Evolutionary conservation across 1,139 yeast genomes (phyloP), one percentile per base, ranked within the genome.

Genomic region (Taphrina pruni): DNA sequence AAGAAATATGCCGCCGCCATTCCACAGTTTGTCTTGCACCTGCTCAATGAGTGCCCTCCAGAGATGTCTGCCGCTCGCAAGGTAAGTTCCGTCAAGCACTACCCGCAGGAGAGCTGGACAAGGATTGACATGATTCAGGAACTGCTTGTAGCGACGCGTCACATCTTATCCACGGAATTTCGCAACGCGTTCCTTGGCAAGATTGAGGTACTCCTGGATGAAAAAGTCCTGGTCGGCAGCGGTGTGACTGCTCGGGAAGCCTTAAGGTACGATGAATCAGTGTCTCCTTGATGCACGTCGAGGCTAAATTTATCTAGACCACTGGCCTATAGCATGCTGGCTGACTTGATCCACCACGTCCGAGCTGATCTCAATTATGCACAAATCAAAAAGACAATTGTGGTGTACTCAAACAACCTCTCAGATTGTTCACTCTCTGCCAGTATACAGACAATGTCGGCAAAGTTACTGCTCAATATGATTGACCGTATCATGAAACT

Each of bases 371-470:
- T 95, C 70, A 87, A 90, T 0, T 86, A 95, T 0, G 86, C 86
- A 51, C 97, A 92, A 76, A 89, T 94, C 11, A 88, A 96, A 88
- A 88, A 89, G 70, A 90, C 97, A 0, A 96, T 95, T 3, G 84
- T 83, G 60, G 89, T 91, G 69, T 95, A 91, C 76, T 89, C 97
- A 75, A 86, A 84, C 52, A 87, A 91, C 74, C 81, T 95, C 73
- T 89, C 89, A 74, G 98, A 94, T 76, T 88, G 87, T 73, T 82
- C 95, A 0, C 80, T 95, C 73, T 96, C 97, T 0, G 84, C 92
- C 70, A 90, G 97, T 7, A 97, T 93, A 54, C 99, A 95, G 78
- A 90, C 94, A 26, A 92, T 94, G 98, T 90, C 97, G 80, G 97
- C 98, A 4, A 94, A 93, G 78, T 81, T 95, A 48, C 80, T 95